Evolutionary conservation across 805 yeast species (phyloP), one percentile per base, ranked within the genome.

Genomic region (Kregervanrija fluxuum): DNA sequence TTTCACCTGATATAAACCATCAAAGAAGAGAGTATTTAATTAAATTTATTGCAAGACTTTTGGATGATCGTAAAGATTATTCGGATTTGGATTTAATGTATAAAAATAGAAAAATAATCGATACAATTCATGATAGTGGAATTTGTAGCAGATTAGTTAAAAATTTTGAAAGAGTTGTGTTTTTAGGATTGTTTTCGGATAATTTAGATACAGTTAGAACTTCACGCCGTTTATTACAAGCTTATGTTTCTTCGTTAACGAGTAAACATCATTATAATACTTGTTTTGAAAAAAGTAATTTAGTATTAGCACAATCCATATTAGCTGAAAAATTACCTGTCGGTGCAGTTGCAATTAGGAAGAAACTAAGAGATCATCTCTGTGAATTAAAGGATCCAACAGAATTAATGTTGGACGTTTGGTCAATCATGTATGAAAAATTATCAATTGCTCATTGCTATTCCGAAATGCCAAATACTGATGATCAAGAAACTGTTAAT

Each of bases 321-420:
- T 62, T 75, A 3, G 61, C 74, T 6, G 89, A 82, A 48, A 74
- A 70, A 16, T 74, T 80, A 1, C 75, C 82, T 35, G 79, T 85
- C 1, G 90, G 93, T 30, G 71, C 80, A 15, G 80, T 82, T 30
- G 89, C 95, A 0, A 69, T 84, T 33, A 89, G 85, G 55, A 83
- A 84, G 56, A 74, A 79, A 47, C 62, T 84, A 42, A 70, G 85
- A 56, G 73, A 65, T 37, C 66, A 62, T 41, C 53, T 70, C 8
- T 50, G 60, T 33, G 42, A 48, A 22, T 33, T 62, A 15, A 52
- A 43, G 14, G 61, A 48, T 47, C 78, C 66, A 48, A 70, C 65
- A 41, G 64, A 48, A 9, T 69, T 75, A 3, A 56, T 74, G 30
- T 48, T 70, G 3, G 62, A 59, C 12, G 66, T 67, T 5, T 74